A percentile compares a stretch with the other conserved stretches of the same genome.
phyloP scores from a whole-genome alignment of 306 rosid genomes.

The Malus sieversii region DNA sequence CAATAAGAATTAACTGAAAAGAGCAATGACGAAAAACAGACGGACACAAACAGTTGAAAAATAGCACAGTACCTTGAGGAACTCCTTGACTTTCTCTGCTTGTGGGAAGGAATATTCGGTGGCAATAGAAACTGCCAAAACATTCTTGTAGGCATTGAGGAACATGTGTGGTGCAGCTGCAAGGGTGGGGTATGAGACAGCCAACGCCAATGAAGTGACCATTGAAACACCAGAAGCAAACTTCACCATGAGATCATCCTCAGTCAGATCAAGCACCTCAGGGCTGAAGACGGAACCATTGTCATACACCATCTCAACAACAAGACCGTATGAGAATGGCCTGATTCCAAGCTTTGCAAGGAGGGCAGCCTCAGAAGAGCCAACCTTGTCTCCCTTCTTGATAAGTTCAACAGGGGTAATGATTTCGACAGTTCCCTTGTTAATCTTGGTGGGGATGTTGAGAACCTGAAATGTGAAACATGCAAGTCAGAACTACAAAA shows the following conservation, averaged over 20 bases:
- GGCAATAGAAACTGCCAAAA: constrained; percentile 56
- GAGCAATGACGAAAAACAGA: not conserved
- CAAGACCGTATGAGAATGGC: constrained; percentile 91
- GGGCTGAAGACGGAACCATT: constrained; percentile 81
- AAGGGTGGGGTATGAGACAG: constrained; percentile 67
- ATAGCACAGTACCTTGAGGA: constrained; percentile 39
- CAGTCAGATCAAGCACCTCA: constrained; percentile 79
- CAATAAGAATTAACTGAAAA: not conserved
- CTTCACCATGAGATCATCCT: constrained; percentile 66
- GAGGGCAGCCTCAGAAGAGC: constrained; percentile 89
- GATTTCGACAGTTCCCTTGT: constrained; percentile 92
- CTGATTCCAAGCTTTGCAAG: constrained; percentile 89
- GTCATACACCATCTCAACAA: constrained; percentile 62
- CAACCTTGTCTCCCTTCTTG: constrained; percentile 91
- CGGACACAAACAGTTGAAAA: too few species aligned
- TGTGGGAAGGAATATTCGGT: constrained; percentile 60
- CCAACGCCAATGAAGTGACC: constrained; percentile 71
- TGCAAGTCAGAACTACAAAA: not conserved
- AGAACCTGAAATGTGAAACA: constrained; percentile 41
- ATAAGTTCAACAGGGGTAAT: constrained; percentile 93
- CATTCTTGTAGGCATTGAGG: constrained; percentile 68
- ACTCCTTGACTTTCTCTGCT: constrained; percentile 81
- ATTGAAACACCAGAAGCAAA: constrained; percentile 67
- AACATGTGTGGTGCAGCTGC: constrained; percentile 92
- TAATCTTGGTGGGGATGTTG: constrained; percentile 84